phyloP scores from a whole-genome alignment of 768 basidiomycete genomes.

The Plicaturopsis crispa region DNA sequence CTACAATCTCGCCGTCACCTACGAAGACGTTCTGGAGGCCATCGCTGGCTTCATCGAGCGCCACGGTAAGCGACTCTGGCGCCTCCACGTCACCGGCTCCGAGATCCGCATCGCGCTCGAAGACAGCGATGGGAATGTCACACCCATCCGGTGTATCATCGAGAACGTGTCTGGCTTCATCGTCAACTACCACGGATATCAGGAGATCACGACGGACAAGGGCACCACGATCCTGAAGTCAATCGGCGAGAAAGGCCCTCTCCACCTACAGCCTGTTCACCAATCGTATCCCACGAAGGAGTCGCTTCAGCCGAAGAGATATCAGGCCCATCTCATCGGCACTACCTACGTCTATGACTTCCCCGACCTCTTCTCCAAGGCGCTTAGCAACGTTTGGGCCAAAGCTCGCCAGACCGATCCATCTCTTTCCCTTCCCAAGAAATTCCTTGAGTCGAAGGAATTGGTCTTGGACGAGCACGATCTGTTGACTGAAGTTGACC shows the following conservation, averaged over 20 bases:
- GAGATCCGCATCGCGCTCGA: constrained; percentile 95
- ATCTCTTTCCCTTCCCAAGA: constrained; percentile 66
- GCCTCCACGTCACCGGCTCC: constrained; percentile 94
- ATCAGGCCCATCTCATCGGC: constrained; percentile 96
- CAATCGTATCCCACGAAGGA: constrained; percentile 95
- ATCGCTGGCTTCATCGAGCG: constrained; percentile 99
- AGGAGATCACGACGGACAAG: constrained; percentile 95
- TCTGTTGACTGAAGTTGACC: constrained; percentile 81
- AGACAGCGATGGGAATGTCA: constrained; percentile 90
- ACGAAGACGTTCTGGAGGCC: constrained; percentile 94
- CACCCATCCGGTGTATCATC: constrained; percentile 95
- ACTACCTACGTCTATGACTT: constrained; percentile 99
- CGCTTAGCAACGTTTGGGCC: constrained; percentile 88
- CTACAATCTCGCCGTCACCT: constrained; percentile 91
- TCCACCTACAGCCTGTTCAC: constrained; percentile 93
- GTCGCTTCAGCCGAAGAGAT: constrained; percentile 95
- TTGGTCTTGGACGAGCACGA: constrained; percentile 93
- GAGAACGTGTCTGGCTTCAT: constrained; percentile 99
- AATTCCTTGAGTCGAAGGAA: constrained; percentile 77
- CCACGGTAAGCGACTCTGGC: constrained; percentile 97
- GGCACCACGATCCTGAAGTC: constrained; percentile 95
- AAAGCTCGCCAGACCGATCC: constrained; percentile 59
- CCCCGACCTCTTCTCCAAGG: constrained; percentile 98
- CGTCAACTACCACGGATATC: constrained; percentile 96
- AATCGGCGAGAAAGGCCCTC: constrained; percentile 94